Conservation (phyloP, 305 asterid genomes). For the Fraxinus baroniana region DNA sequence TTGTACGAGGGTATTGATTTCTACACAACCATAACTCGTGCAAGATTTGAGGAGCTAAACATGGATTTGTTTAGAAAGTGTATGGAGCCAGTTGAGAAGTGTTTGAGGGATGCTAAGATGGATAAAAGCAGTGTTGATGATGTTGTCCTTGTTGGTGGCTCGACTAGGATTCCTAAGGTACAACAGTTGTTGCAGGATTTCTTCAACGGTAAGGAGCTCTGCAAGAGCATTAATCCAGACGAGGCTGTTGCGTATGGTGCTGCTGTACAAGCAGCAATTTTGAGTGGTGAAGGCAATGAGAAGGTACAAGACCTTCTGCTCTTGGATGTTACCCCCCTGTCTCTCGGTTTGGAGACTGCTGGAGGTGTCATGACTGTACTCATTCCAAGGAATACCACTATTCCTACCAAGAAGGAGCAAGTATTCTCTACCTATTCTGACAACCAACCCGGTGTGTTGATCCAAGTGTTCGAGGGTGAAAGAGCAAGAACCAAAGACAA, state of each 20-base stretch:
- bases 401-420: neutral
- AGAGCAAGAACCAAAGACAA: slow-evolving; percentile 21
- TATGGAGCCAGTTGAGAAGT: neutral
- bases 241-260: slow-evolving; percentile 30
- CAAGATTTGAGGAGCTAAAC: neutral
- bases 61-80: neutral
- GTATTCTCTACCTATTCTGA: slow-evolving; percentile 3
- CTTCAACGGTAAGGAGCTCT: slow-evolving; percentile 22
- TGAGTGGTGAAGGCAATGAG: neutral
- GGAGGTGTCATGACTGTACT: neutral
- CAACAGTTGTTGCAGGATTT: slow-evolving; percentile 21
- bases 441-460: slow-evolving; percentile 9
- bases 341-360: neutral
- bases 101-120: slow-evolving; percentile 19
- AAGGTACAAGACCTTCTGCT: neutral
- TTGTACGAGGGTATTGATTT: slow-evolving; percentile 13
- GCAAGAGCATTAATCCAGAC: slow-evolving; percentile 25
- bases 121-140: slow-evolving; percentile 19
- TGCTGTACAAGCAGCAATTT: neutral
- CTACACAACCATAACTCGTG: slow-evolving; percentile 1
- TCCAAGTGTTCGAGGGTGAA: slow-evolving; percentile 25
- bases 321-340: neutral
- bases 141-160: slow-evolving; percentile 29
- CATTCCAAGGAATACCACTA: neutral
- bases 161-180: slow-evolving; percentile 26